Base-by-base conservation (phyloP, 2,329 filamentous ascomycete species). In the Penicillium freii region DNA sequence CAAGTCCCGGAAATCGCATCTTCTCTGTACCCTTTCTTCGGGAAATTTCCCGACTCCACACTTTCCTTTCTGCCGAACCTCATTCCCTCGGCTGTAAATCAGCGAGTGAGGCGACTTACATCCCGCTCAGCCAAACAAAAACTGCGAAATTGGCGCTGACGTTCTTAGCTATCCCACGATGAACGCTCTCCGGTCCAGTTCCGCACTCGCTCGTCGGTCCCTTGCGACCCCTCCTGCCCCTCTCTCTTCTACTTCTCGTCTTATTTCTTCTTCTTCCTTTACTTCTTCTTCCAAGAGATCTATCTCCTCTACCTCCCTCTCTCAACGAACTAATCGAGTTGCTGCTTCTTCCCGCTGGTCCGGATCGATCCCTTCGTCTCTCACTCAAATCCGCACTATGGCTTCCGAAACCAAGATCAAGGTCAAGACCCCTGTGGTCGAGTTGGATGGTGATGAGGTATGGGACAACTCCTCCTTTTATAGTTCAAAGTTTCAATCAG, bases 341-440 rank as follows among this genome's bases (percentile, higher is more conserved):
- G 56, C 62, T 62, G 61, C 59, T 52, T 61, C 70, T 64, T 57
- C 67, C 62, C 70, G 69, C 64, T 69, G 66, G 65, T 68, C 69
- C 63, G 65, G 67, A 63, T 63, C 65, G 57, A 65, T 62, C 40
- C 62, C 65, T 47, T 64, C 67, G 31, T 52, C 65, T 57, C 72
- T 66, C 51, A 65, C 60, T 55, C 76, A 78, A 63, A 69, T 68
- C 52, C 77, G 80, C 74, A 81, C 70, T 54, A 80, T 80, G 75
- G 72, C 78, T 54, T 71, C 73, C 59, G 72, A 72, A 58, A 81
- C 84, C 73, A 99, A 97, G 88, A 97, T 97, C 85, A 94, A 96
- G 86, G 94, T 99, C 82, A 92, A 96, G 87, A 97, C 96, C 80
- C 94, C 94, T 66, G 88, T 99, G 75, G 94, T 99, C 77, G 94